Evolutionary conservation across 768 basidiomycete species (phyloP).

Genomic region (Tricholomella constricta): DNA sequence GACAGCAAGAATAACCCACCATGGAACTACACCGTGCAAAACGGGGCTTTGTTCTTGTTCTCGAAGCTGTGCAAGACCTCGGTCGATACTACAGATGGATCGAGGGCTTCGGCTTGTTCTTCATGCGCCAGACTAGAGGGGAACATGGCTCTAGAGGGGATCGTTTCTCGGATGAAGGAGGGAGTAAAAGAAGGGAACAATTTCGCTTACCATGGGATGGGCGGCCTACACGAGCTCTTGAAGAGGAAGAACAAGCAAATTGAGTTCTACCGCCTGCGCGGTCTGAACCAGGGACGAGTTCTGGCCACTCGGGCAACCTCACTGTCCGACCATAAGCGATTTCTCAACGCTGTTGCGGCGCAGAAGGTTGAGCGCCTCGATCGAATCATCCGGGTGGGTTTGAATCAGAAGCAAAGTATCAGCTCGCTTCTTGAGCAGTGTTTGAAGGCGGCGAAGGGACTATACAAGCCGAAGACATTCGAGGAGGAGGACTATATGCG

Average conservation of each 20-base stretch:
- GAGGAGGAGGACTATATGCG: constrained; percentile 14
- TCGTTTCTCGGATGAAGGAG: constrained; percentile 3
- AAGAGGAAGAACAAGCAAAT: constrained; percentile 4
- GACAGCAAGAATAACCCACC: constrained; percentile 1
- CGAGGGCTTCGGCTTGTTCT: neutral
- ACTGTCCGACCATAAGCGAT: constrained; percentile 18
- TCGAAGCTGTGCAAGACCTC: neutral
- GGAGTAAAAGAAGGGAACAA: constrained; percentile 11
- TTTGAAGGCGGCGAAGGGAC: constrained; percentile 12
- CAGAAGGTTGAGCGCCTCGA: constrained; percentile 16
- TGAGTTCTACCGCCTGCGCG: neutral
- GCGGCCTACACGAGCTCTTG: constrained; percentile 5
- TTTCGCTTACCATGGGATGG: constrained; percentile 9
- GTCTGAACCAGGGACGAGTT: constrained; percentile 7
- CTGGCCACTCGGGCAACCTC: neutral
- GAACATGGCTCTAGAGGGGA: constrained; percentile 8
- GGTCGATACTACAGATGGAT: neutral
- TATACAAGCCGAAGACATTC: constrained; percentile 19
- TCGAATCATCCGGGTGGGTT: constrained; percentile 6
- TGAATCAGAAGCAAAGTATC: constrained; percentile 10
- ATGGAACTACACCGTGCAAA: constrained; percentile 14
- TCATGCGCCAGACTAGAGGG: neutral
- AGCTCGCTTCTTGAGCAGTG: constrained; percentile 2
- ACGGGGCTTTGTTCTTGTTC: neutral
- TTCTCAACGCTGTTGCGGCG: constrained; percentile 14